These are phyloP conservation scores for Cladorrhinum sp. DNA, from an alignment of 2,329 filamentous ascomycete genomes.

Conservation along the genomic window DNA sequence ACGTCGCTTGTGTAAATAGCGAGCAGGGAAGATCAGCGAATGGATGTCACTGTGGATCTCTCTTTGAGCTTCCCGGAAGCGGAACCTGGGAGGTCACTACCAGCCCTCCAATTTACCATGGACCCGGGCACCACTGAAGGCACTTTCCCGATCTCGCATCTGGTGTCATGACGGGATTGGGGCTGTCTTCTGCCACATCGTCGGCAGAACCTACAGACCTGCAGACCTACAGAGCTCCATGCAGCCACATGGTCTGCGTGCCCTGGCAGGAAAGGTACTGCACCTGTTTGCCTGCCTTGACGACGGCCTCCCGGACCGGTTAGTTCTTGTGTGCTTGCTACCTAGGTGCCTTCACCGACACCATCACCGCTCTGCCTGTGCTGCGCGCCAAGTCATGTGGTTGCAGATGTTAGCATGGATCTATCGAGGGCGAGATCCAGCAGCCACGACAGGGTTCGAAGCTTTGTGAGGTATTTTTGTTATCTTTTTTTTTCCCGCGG, in stretches of 20 bases:
- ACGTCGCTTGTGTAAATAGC: not conserved
- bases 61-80: not conserved
- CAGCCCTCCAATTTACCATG: constrained; percentile 9
- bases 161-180: constrained; percentile 10
- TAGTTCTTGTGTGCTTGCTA: not conserved
- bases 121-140: not conserved
- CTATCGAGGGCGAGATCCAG: not conserved
- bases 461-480: not conserved
- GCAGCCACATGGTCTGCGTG: constrained; percentile 1
- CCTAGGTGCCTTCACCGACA: not conserved
- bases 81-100: not conserved
- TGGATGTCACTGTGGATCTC: not conserved
- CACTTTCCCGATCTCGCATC: not conserved
- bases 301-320: not conserved
- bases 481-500: not conserved
- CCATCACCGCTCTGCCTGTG: not conserved
- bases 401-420: not conserved
- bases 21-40: not conserved
- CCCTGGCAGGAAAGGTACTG: constrained; percentile 1
- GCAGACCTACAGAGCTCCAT: constrained; percentile 4
- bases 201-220: too few relatives aligned
- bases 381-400: not conserved
- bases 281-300: not conserved
- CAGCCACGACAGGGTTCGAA: not conserved
- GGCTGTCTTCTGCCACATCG: constrained; percentile 16